A percentile compares a stretch with the other conserved stretches of the same genome.
phyloP scores from a whole-genome alignment of 2,329 filamentous ascomycete genomes.

The Chaetomium sp. region DNA sequence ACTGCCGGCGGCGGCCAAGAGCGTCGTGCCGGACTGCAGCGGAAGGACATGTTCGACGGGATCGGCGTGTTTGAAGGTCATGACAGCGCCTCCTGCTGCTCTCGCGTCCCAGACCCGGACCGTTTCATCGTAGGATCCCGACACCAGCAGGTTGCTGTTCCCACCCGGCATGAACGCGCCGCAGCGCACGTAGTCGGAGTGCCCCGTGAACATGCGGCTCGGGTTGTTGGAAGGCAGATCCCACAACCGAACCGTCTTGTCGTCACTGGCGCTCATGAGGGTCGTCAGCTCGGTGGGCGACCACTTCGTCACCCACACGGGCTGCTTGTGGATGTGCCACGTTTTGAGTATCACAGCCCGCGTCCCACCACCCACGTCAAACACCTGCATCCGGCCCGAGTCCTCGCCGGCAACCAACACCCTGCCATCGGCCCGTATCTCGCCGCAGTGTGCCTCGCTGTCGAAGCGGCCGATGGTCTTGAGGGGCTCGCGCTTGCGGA shows the following conservation, averaged over 20 bases:
- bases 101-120: conserved; percentile 93
- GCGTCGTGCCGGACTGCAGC: conserved; percentile 80
- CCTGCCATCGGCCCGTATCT: conserved; percentile 84
- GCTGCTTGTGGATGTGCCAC: conserved; percentile 92
- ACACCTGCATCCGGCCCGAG: conserved; percentile 89
- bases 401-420: conserved; percentile 92
- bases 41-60: conserved; percentile 87
- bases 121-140: conserved; percentile 92
- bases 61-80: conserved; percentile 93
- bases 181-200: conserved; percentile 88
- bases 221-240: conserved; percentile 81
- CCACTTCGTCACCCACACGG: conserved; percentile 89
- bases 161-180: conserved; percentile 83
- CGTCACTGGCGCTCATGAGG: conserved; percentile 87
- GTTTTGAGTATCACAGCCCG: conserved; percentile 92
- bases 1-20: conserved; percentile 83
- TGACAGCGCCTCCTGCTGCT: conserved; percentile 67
- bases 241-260: conserved; percentile 91
- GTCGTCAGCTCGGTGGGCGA: conserved; percentile 85
- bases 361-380: conserved; percentile 67
- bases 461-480: conserved; percentile 95
- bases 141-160: conserved; percentile 72
- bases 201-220: conserved; percentile 77
- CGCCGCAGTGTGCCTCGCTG: conserved; percentile 85
- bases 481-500: conserved; percentile 84